Evolutionary conservation across 225 moss, liverwort and hornwort species (phyloP), one percentile per base, ranked within the genome.

Genomic region (Ulota crispa): DNA sequence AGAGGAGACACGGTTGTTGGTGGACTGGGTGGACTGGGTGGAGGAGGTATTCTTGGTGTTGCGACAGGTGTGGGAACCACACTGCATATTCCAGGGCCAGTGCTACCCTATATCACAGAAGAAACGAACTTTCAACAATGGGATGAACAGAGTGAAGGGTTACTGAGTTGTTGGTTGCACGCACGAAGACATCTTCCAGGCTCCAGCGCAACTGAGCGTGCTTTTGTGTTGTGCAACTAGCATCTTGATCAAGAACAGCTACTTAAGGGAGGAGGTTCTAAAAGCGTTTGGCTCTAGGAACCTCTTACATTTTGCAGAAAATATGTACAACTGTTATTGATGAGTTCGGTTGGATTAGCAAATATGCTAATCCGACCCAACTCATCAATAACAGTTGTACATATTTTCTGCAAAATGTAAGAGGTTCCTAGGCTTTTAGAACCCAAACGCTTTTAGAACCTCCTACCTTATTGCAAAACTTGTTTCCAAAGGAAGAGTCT

Each of bases 61-160:
- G 85, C 89, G 14, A 89, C 83, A 70, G 87, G 78, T 14, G 87
- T 39, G 9, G 64, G 78, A 9, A 87, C 83, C 56, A 85, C 87
- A 21, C 83, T 87, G 41, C 89, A 89, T 50, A 89, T 87, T 31
- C 89, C 89, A 67, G 81, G 80, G 64, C 87, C 87, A 63, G 83
- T 87, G 72, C 89, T 89, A 43, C 89, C 87, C 89, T 89, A 77
- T 41, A 83, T 82, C 73, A 85, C 26, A 67, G 6, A 81, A 31
- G 23, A 78, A 45, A 55, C 14, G 21, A 54, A 63, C 26, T 64
- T 73, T 73, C 14, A 66, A 34, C 34, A 82, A 72, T 7, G 43
- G 63, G 14, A 30, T 27, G 36, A 78, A 47, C 64, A 31, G 70
- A 84, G 68, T 28, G 47, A 65, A 78, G 36, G 62, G 16, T 9